phyloP scores from a whole-genome alignment of 352 stramenopile species.

The Globisporangium emineosum region DNA sequence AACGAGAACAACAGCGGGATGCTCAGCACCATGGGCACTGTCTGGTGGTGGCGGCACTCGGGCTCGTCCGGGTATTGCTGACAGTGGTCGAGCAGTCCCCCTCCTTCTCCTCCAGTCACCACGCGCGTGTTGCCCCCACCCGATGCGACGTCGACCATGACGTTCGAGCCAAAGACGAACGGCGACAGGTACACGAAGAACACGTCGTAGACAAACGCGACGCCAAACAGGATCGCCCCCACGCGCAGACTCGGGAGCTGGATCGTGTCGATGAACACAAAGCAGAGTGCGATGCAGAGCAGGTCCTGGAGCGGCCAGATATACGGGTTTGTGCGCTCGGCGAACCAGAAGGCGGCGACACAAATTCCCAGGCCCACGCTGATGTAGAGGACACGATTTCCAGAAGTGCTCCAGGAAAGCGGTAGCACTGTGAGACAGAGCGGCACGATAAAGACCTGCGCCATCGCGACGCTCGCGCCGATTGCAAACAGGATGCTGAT shows the following conservation, averaged over 20 bases:
- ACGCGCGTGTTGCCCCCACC: slow-evolving; percentile 47
- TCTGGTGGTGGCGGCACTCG: slow-evolving; percentile 72
- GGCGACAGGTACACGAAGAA: slow-evolving; percentile 96
- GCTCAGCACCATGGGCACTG: slow-evolving; percentile 92
- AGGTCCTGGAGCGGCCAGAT: slow-evolving; percentile 90
- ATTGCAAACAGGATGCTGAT: slow-evolving; percentile 61
- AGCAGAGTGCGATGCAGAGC: slow-evolving; percentile 91
- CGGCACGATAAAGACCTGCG: slow-evolving; percentile 43
- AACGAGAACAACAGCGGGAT: slow-evolving; percentile 62
- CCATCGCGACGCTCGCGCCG: slow-evolving; percentile 39
- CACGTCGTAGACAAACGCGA: slow-evolving; percentile 95
- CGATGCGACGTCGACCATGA: slow-evolving; percentile 95
- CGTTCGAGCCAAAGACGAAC: slow-evolving; percentile 79
- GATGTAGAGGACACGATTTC: slow-evolving; percentile 8
- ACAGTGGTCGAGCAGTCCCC: slow-evolving; percentile 29
- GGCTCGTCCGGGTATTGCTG: slow-evolving; percentile 36
- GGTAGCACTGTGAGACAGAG: slow-evolving; percentile 8
- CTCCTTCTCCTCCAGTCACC: neutral
- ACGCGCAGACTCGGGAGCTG: slow-evolving; percentile 91
- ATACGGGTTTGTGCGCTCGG: slow-evolving; percentile 53
- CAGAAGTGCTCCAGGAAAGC: neutral
- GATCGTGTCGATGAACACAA: slow-evolving; percentile 90
- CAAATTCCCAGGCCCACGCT: slow-evolving; percentile 19
- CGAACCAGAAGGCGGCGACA: slow-evolving; percentile 47
- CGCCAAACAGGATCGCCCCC: slow-evolving; percentile 80